Conservation (phyloP, 768 basidiomycete species). For the Leccinum variicolor region DNA sequence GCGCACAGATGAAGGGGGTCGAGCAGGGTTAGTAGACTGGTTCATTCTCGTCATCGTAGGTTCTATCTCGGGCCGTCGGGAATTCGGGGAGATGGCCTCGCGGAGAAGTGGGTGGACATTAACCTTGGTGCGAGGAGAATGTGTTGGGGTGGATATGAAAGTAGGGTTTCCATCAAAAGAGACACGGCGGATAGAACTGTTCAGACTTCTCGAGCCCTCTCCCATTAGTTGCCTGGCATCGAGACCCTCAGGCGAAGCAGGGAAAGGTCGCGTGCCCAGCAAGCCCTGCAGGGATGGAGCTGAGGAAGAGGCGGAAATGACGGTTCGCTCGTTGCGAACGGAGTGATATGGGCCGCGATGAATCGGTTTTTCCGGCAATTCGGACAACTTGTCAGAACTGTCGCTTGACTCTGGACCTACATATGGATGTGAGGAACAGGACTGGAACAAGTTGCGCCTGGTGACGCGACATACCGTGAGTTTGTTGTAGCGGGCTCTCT, state of each 20-base stretch:
- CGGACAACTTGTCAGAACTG: slow-evolving; percentile 42
- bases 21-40: slow-evolving; percentile 7
- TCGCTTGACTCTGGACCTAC: slow-evolving; percentile 8
- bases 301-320: slow-evolving; percentile 42
- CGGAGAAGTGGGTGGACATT: slow-evolving; percentile 20
- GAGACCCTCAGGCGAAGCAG: slow-evolving; percentile 10
- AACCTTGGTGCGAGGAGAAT: slow-evolving; percentile 34
- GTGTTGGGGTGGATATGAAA: slow-evolving; percentile 33
- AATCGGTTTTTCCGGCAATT: slow-evolving; percentile 34
- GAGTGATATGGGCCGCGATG: slow-evolving; percentile 33
- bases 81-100: slow-evolving; percentile 6
- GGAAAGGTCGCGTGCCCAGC: slow-evolving; percentile 19
- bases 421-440: not conserved
- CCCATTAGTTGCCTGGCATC: slow-evolving; percentile 26
- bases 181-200: slow-evolving; percentile 48
- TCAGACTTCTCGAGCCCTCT: slow-evolving; percentile 39
- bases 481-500: not conserved
- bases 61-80: slow-evolving; percentile 11
- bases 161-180: slow-evolving; percentile 47
- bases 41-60: slow-evolving; percentile 7
- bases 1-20: slow-evolving; percentile 11
- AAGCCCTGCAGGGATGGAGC: slow-evolving; percentile 37
- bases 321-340: slow-evolving; percentile 31
- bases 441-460: not conserved
- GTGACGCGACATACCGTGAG: slow-evolving; percentile 11